Evolutionary conservation across 2,329 filamentous ascomycete genomes (phyloP).

Genomic region (Chrysosporium keratinophilum): DNA sequence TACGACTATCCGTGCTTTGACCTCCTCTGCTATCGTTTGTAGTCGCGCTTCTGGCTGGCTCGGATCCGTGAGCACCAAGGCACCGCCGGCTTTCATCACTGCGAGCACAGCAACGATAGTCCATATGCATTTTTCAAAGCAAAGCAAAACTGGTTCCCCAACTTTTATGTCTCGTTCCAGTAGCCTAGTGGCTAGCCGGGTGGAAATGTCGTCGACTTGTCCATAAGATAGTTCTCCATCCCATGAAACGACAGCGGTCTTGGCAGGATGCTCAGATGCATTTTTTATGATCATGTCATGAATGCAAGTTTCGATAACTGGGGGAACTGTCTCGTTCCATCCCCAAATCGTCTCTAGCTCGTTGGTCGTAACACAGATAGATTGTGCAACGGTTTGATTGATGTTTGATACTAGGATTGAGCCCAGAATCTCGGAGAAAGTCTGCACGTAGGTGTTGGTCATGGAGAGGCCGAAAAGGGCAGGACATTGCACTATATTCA

Average conservation of each 20-base stretch:
- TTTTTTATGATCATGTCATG: slow-evolving; percentile 16
- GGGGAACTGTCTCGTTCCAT: slow-evolving; percentile 20
- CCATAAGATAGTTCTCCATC: slow-evolving; percentile 24
- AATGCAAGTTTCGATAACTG: slow-evolving; percentile 16
- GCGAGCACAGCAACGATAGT: slow-evolving; percentile 23
- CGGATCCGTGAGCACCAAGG: slow-evolving; percentile 24
- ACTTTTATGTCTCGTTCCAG: slow-evolving; percentile 25
- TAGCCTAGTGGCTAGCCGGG: slow-evolving; percentile 23
- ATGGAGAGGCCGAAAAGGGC: background rate
- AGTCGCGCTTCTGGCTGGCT: slow-evolving; percentile 27
- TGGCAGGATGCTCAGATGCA: slow-evolving; percentile 7
- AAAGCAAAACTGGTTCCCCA: slow-evolving; percentile 20
- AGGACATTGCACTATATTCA: background rate
- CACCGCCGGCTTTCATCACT: slow-evolving; percentile 24
- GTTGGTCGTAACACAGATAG: slow-evolving; percentile 6
- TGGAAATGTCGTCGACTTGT: slow-evolving; percentile 26
- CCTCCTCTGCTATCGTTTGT: slow-evolving; percentile 19
- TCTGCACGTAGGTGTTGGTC: background rate
- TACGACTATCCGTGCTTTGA: slow-evolving; percentile 15
- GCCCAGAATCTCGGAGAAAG: slow-evolving; percentile 15
- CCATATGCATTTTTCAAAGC: slow-evolving; percentile 27
- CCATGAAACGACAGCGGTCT: slow-evolving; percentile 22
- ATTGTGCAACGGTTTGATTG: slow-evolving; percentile 12
- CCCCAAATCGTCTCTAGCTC: slow-evolving; percentile 20
- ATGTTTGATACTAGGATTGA: slow-evolving; percentile 8